These are phyloP conservation scores for Claviceps purpurea DNA, from an alignment of 2,329 filamentous ascomycete genomes.

Conservation along the genomic window DNA sequence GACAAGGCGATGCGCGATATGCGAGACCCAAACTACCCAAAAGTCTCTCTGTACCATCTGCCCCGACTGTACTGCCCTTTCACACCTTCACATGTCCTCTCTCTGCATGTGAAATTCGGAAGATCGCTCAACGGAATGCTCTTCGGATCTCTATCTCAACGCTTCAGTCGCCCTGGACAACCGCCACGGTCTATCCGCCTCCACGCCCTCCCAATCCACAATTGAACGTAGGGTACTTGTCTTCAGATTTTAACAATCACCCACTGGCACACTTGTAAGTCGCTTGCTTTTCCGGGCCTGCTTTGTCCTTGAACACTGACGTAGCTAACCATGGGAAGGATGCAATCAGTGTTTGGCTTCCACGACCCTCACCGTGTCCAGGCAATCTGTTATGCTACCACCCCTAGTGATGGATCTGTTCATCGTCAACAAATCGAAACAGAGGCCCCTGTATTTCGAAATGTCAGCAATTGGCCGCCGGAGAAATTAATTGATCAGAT, in stretches of 20 bases:
- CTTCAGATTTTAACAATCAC: constrained; percentile 98
- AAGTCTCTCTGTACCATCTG: constrained; percentile 64
- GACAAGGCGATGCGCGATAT: constrained; percentile 46
- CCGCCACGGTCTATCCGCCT: constrained; percentile 67
- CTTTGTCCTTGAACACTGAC: neutral
- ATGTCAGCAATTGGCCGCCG: constrained; percentile 75
- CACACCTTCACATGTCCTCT: constrained; percentile 95
- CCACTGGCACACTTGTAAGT: constrained; percentile 74
- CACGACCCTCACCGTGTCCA: constrained; percentile 62
- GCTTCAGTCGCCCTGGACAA: constrained; percentile 74
- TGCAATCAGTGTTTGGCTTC: constrained; percentile 96
- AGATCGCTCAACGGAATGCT: constrained; percentile 91
- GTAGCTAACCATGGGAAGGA: constrained; percentile 29
- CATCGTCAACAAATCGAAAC: constrained; percentile 88
- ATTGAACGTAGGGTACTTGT: constrained; percentile 90
- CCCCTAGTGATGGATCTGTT: constrained; percentile 72
- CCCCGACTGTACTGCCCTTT: constrained; percentile 89
- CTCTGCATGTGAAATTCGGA: constrained; percentile 78
- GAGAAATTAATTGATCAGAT: constrained; percentile 81
- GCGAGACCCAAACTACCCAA: constrained; percentile 59
- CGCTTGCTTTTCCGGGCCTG: neutral
- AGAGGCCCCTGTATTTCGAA: constrained; percentile 81
- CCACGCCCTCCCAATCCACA: constrained; percentile 69
- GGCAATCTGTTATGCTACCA: constrained; percentile 93
- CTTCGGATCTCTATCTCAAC: constrained; percentile 87